Conservation (phyloP, 257 asterid species). For the Orobanche coerulescens region DNA sequence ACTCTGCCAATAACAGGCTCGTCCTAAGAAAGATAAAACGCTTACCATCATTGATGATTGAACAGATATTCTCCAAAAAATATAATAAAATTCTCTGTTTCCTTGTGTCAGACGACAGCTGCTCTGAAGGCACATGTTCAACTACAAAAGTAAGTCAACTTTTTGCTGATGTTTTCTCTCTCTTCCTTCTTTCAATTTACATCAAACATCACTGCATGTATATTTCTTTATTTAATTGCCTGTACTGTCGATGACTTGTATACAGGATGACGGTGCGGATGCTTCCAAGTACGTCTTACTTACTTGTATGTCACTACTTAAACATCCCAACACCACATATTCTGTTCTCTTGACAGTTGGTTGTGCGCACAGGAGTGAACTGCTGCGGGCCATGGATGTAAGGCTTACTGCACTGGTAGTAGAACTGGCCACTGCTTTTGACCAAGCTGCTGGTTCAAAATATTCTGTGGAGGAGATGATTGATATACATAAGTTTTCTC, state of each 20-base stretch:
- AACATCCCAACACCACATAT: conserved; percentile 12
- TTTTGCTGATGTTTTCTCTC: background rate
- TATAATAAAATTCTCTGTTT: conserved; percentile 14
- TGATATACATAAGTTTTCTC: conserved; percentile 53
- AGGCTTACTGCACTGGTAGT: conserved; percentile 62
- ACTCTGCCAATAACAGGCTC: background rate
- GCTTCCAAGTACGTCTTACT: conserved; percentile 72
- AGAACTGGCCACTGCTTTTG: conserved; percentile 57
- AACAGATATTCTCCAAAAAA: no score
- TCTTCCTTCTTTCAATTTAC: background rate
- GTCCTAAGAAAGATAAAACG: background rate
- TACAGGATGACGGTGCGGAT: conserved; percentile 59
- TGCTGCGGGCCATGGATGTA: conserved; percentile 78
- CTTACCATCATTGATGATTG: background rate
- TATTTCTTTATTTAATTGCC: conserved; percentile 9
- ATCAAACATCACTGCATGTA: conserved; percentile 3
- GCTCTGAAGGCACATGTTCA: conserved; percentile 25
- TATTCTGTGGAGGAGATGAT: conserved; percentile 50
- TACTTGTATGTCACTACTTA: conserved; percentile 19
- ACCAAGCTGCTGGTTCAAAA: conserved; percentile 47
- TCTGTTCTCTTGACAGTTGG: conserved; percentile 19
- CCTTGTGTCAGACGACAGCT: conserved; percentile 29
- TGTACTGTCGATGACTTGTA: conserved; percentile 26
- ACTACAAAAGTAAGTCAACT: conserved; percentile 28
- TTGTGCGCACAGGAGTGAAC: conserved; percentile 58